These are phyloP conservation scores for Penicillium sclerotigenum DNA, from an alignment of 2,329 filamentous ascomycete species.

Conservation along the genomic window DNA sequence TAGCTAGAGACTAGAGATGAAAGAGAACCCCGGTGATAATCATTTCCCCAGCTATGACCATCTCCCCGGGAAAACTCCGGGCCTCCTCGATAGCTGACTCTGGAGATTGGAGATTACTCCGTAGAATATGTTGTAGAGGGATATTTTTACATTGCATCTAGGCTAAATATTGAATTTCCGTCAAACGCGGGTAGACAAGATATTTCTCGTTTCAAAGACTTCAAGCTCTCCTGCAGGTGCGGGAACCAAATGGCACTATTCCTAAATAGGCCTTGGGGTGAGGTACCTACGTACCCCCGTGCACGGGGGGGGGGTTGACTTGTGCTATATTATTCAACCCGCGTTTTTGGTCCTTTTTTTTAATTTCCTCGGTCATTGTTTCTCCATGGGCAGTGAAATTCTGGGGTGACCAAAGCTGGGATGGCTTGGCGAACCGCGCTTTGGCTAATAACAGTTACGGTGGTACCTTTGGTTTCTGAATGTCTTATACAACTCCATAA, in stretches of 20 bases:
- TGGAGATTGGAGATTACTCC: not conserved
- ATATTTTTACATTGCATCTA: not conserved
- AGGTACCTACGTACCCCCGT: not conserved
- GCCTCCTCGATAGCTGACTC: not conserved
- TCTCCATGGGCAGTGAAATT: conserved; percentile 19
- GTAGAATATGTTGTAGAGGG: not conserved
- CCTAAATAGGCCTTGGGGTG: conserved; percentile 5
- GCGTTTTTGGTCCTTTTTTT: not conserved
- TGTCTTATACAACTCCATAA: too few relatives aligned
- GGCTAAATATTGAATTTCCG: not conserved
- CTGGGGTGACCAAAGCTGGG: conserved; percentile 20
- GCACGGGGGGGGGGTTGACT: not conserved
- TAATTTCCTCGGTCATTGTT: not conserved
- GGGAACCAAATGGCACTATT: conserved; percentile 11
- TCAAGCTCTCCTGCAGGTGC: conserved; percentile 18
- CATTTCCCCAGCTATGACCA: not conserved
- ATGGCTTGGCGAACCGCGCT: conserved; percentile 22
- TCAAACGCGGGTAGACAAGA: not conserved
- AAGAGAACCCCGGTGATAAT: not conserved
- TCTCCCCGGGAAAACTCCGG: not conserved
- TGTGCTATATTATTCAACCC: not conserved
- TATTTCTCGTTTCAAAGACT: conserved; percentile 12
- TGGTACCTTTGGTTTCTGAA: not conserved
- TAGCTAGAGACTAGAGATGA: not conserved
- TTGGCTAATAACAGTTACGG: conserved; percentile 3